Evolutionary conservation across 1,284 basidiomycete species (phyloP), one percentile per base, ranked within the genome.

Genomic region (Cryptococcus amylolentus): DNA sequence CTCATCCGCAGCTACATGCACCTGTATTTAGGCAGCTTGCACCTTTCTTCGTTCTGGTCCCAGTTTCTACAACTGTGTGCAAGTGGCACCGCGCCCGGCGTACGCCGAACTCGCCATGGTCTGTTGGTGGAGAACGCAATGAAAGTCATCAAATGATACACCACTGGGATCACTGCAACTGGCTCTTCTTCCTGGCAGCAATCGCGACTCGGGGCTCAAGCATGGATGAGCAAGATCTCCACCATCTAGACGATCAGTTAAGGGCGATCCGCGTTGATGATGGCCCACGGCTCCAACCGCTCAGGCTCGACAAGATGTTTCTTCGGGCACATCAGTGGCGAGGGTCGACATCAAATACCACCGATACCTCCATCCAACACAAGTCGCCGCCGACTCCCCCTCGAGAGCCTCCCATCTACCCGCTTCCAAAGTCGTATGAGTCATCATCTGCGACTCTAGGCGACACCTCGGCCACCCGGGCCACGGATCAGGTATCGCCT

Each of bases 221-320:
- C 10, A 46, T 46, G 45, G 27, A 46, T 27, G 45, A 46, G 27
- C 16, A 18, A 46, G 45, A 46, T 14, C 26, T 46, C 20, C 45
- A 62, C 38, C 31, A 49, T 38, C 44, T 68, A 6, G 62, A 66
- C 41, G 62, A 58, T 5, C 63, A 66, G 27, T 61, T 72, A 8
- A 58, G 72, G 23, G 53, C 60, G 9, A 67, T 72, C 16, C 51
- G 55, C 1, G 53, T 70, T 9, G 69, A 72, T 37, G 64, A 64
- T 6, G 50, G 44, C 16, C 70, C 66, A 2, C 62, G 55, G 31
- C 53, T 55, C 3, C 55, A 61, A 18, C 63, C 68, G 1, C 52
- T 75, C 18, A 55, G 65, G n/a, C 56, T 75, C 2, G 73, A 73
- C 56, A 61, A 64, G 59, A 72, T 75, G 69, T 73, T 72, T 54